Conservation (phyloP, 2,329 filamentous ascomycete species). For the Beauveria scarabaeidicola region DNA sequence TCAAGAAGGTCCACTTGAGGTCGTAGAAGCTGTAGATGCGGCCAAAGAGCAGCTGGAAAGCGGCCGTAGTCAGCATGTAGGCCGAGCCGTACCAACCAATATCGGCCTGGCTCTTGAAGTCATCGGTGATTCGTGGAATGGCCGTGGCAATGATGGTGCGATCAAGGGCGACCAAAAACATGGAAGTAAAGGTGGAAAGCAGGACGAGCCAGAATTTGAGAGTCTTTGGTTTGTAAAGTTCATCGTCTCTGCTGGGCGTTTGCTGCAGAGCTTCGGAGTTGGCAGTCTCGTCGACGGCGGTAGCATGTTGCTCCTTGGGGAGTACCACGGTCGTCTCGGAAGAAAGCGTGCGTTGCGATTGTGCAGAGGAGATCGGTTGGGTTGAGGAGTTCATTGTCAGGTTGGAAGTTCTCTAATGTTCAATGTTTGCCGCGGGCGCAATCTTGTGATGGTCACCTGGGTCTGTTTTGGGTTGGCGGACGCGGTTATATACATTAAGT, state of each 20-base stretch:
- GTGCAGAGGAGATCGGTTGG: background rate
- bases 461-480: background rate
- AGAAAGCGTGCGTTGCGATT: background rate
- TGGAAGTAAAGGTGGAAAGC: slow-evolving; percentile 42
- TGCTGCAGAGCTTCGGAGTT: background rate
- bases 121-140: slow-evolving; percentile 42
- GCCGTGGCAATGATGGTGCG: slow-evolving; percentile 39
- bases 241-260: slow-evolving; percentile 16
- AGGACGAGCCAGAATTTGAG: slow-evolving; percentile 49
- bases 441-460: background rate
- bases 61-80: slow-evolving; percentile 51
- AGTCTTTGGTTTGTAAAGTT: slow-evolving; percentile 43
- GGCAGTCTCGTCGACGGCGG: background rate
- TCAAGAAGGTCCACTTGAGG: slow-evolving; percentile 39
- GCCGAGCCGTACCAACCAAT: slow-evolving; percentile 54
- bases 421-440: background rate
- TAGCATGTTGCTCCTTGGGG: background rate
- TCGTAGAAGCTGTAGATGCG: slow-evolving; percentile 47
- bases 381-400: background rate
- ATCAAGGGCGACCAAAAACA: slow-evolving; percentile 51
- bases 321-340: slow-evolving; percentile 1
- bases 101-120: slow-evolving; percentile 45
- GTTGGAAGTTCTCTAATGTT: background rate
- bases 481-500: background rate
- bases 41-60: slow-evolving; percentile 44